Base-by-base conservation (phyloP, 2,329 filamentous ascomycete genomes). In the Colletotrichum phormii region DNA sequence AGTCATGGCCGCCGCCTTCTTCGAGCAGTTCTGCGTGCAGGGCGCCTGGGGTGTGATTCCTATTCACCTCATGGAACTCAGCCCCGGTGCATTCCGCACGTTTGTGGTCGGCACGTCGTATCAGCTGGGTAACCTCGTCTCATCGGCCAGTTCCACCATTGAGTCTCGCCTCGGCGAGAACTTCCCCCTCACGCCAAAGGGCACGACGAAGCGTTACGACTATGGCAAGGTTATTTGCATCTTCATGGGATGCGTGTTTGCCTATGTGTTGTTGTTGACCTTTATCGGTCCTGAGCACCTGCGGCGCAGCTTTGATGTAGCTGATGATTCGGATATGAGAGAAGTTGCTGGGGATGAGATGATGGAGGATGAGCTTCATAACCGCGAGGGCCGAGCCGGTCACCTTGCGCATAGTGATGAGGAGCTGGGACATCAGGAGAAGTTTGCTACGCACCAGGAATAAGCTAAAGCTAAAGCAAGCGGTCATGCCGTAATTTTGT, bases 201-300 rank as follows among this genome's bases (percentile, higher is more conserved):
- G 84, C 0, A 80, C 83, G 37, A 81, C 82, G 59, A 61, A 72
- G 66, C 85, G 92, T 3, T 94, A 92, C 80, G 84, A 94, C 72
- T 97, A 97, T 76, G 94, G 94, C 51, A 92, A 92, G 77, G 94
- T 97, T 11, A 96, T 97, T 75, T 94, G 92, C 79, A 97, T 97
- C 78, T 97, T 98, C 83, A 95, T 98, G 93, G 95, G 88, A 1
- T 95, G 92, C 76, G 94, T 97, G 1, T 97, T 89, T 76, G 87
- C 79, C 31, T 91, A 90, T 72, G 85, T 89, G n/a, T 86, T 91
- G 49, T 1, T 90, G 6, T 79, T 94, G 67, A 92, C 91, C 0
- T 80, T 94, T 11, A 55, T 94, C 3, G 93, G 93, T 0, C 88
- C 88, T 1, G 88, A 90, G 81, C 84, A 88, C 71, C 77, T 89